Base-by-base conservation (phyloP, 257 asterid species). In the Solanum pinnatisectum region DNA sequence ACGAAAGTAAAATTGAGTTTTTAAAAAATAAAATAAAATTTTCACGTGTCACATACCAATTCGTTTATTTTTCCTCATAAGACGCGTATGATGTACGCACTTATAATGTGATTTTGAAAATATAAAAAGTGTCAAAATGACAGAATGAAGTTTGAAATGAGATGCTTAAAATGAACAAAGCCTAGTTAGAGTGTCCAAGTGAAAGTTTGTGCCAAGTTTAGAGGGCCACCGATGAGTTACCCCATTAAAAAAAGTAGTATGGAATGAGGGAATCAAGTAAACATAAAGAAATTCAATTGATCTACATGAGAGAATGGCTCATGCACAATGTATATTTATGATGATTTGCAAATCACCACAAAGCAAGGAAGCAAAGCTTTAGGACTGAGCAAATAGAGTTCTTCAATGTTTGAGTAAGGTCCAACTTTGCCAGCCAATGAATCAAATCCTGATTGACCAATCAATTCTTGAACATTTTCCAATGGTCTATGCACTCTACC, bases 341-440 rank as follows among this genome's bases (percentile, higher is more conserved):
- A 67, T 85, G 92, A 67, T 85, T 89, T 95, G 91, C 94, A 97
- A 22, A 96, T 93, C 30, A 96, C 95, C 86, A 97, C 98, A 91
- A 97, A 96, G 89, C 99, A 97, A 72, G 99, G 99, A 86, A 97
- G 98, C 8, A 97, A 94, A 90, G 99, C 99, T 91, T 90, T 96
- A 60, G 94, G 88, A 88, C 93, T 94, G 65, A 95, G 96, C 95
- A 97, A 93, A 89, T 93, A 95, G 39, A 97, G 94, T 87, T 97
- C 99, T 87, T 96, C 99, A 92, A 95, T 93, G 14, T 94, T 96
- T 12, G 98, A 93, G 40, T 94, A 92, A 0, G 89, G 52, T 0
- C 99, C 99, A 2, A 97, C 93, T 93, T 94, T 97, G 30, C 99
- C 98, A 13, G 98, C 98, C 91, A 97, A 87, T 33, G 99, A 97